Conservation (phyloP, 1,139 yeast species). For the Magnusiomyces magnusii region DNA sequence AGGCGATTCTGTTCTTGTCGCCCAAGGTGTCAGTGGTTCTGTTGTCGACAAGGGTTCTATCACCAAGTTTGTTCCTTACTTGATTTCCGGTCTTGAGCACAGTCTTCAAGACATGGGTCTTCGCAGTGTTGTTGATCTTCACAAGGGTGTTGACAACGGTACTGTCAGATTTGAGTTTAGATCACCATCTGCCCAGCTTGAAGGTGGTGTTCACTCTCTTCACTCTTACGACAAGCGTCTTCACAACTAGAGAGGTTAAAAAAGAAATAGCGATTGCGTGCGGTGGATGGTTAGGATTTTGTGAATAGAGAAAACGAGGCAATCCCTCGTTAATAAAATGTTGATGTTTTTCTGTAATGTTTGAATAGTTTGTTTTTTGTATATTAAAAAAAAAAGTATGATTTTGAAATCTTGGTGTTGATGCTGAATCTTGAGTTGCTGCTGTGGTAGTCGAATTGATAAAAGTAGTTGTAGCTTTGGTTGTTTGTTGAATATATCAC, state of each 20-base stretch:
- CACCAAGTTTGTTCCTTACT: slow-evolving; percentile 87
- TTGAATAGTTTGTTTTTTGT: neutral
- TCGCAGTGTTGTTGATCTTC: slow-evolving; percentile 54
- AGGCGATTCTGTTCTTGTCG: slow-evolving; percentile 89
- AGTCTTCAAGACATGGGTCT: slow-evolving; percentile 98
- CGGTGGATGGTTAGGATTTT: neutral
- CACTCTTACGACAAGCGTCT: slow-evolving; percentile 97
- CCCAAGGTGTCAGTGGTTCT: slow-evolving; percentile 98
- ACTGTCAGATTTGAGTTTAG: slow-evolving; percentile 90
- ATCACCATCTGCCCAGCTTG: slow-evolving; percentile 97
- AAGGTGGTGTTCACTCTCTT: slow-evolving; percentile 97
- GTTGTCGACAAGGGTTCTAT: slow-evolving; percentile 97
- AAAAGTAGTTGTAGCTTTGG: too few relatives aligned
- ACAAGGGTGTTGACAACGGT: slow-evolving; percentile 57
- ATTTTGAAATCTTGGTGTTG: neutral
- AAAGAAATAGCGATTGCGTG: neutral
- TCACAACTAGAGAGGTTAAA: slow-evolving; percentile 50
- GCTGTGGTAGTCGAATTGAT: too few relatives aligned
- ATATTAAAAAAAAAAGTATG: neutral
- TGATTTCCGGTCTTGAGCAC: slow-evolving; percentile 94
- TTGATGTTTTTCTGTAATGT: neutral
- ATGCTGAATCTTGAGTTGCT: too few relatives aligned
- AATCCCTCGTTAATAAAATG: slow-evolving; percentile 3
- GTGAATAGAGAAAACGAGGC: neutral
- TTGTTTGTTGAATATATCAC: too few relatives aligned